Conservation (phyloP, 345 rosid species). For the Odontarrhena argentea region DNA sequence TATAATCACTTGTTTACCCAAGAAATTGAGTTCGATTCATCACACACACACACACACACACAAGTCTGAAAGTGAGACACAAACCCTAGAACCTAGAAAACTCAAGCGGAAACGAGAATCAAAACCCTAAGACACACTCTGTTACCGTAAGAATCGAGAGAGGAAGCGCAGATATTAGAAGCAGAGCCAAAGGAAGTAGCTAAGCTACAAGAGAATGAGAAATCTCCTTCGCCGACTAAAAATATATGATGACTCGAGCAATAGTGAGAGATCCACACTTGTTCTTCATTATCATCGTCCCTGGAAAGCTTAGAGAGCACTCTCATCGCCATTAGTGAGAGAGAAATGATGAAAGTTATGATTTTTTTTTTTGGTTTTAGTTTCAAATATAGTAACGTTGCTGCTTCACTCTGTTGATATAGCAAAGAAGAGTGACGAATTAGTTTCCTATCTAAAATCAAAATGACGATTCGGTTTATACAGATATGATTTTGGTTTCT, state of each 20-base stretch:
- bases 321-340: not conserved
- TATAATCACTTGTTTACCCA: not conserved
- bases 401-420: too few relatives aligned
- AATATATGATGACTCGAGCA: slow-evolving; percentile 51
- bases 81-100: slow-evolving; percentile 14
- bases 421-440: too few relatives aligned
- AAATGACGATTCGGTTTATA: too few relatives aligned
- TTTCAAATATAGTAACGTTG: too few relatives aligned
- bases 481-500: too few relatives aligned
- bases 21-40: not conserved
- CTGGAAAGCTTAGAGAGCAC: not conserved
- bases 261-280: slow-evolving; percentile 48
- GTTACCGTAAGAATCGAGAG: slow-evolving; percentile 54
- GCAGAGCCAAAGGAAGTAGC: slow-evolving; percentile 53
- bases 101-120: not conserved
- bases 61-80: not conserved
- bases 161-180: slow-evolving; percentile 55
- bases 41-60: not conserved
- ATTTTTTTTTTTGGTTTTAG: too few relatives aligned
- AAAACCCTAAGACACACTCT: not conserved
- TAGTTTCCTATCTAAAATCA: too few relatives aligned
- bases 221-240: slow-evolving; percentile 71
- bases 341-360: too few relatives aligned
- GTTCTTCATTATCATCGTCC: not conserved
- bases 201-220: slow-evolving; percentile 53